phyloP scores from a whole-genome alignment of 345 rosid species.

The Lepidium sativum region DNA sequence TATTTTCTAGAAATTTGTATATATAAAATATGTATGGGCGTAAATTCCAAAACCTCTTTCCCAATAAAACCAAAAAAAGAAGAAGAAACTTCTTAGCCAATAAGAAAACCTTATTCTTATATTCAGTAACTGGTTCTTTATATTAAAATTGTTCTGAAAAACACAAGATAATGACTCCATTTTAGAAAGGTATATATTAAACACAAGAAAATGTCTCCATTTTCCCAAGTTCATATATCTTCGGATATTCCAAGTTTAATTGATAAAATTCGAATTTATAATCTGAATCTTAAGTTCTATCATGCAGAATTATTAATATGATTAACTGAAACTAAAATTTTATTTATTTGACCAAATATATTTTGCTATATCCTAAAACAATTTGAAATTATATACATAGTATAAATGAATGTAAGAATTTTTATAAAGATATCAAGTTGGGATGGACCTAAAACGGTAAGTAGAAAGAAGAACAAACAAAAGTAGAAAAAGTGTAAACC shows the following conservation, averaged over 20 bases:
- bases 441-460: conserved; percentile 9
- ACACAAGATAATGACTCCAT: background rate
- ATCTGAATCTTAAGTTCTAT: no score
- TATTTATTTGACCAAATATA: no score
- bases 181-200: background rate
- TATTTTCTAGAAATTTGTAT: background rate
- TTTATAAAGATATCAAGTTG: conserved; percentile 3
- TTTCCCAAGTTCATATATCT: background rate
- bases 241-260: background rate
- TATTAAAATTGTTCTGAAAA: background rate
- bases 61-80: no score
- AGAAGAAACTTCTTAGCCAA: no score
- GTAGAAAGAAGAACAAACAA: conserved; percentile 18
- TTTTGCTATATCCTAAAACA: no score
- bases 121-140: no score
- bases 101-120: no score
- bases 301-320: no score
- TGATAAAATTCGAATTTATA: no score
- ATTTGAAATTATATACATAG: background rate
- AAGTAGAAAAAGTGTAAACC: background rate
- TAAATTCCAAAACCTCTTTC: no score
- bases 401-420: background rate
- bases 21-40: no score
- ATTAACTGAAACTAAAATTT: no score
- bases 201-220: background rate